Evolutionary conservation across 495 filamentous ascomycete species (phyloP), one percentile per base, ranked within the genome.

Genomic region (Lasiosphaeria ovina): DNA sequence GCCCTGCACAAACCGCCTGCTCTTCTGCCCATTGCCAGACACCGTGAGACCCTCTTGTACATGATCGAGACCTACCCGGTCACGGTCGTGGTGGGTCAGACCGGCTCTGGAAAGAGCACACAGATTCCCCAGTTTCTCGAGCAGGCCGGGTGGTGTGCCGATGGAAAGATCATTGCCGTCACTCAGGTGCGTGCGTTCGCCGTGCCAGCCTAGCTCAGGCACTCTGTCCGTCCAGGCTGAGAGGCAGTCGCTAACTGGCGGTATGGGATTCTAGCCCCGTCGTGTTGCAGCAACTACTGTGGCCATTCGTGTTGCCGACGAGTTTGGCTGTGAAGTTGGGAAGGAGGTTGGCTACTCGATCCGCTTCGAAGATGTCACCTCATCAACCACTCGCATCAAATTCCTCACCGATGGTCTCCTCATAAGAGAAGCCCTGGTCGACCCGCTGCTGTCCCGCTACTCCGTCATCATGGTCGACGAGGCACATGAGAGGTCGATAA

Each of bases 391-490:
- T 3, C 83, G 84, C 52, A 95, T 99, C 73, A 99, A 99, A 71
- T 99, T 97, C 71, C 74, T 98, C 61, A 98, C 95, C 3, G 94
- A 99, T 79, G 95, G 94, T 9, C 83, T 99, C 67, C 81, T 99
- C 33, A 88, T 99, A 65, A 83, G 94, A 73, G 95, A 99, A 76
- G 92, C 91, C 17, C 80, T 99, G 11, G 90, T 96, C 17, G 95
- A 98, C 73, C 94, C 94, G 59, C 79, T 97, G 12, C 76, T 99
- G 16, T 94, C 90, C 35, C 85, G 92, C 6, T 99, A 99, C 71
- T 96, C 91, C 6, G 90, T 98, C 38, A 91, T 99, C 67, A 99
- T 98, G 93, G 89, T 99, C 31, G 94, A 99, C 69, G 94, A 99
- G 72, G 95, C 95, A 34, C 94, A 99, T 74, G 94, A 99, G 73